phyloP scores from a whole-genome alignment of 345 rosid species.

The Populus nigra region DNA sequence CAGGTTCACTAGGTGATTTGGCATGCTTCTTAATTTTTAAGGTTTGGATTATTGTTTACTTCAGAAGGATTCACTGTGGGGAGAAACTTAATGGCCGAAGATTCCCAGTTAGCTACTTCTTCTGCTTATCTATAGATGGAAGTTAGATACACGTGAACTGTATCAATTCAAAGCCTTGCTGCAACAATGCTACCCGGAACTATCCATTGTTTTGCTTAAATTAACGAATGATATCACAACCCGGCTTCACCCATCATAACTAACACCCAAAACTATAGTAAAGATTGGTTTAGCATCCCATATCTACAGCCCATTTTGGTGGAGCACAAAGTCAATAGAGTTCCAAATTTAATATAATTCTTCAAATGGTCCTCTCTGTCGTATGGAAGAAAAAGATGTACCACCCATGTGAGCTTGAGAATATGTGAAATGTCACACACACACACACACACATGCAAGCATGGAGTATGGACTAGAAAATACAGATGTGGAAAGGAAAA shows the following conservation, averaged over 20 bases:
- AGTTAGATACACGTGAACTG: not conserved
- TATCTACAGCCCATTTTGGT: not conserved
- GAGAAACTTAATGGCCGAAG: not conserved
- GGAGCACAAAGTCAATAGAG: not conserved
- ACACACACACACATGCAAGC: not conserved
- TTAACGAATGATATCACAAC: not conserved
- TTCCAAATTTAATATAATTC: not conserved
- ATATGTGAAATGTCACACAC: not conserved
- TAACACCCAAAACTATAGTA: not conserved
- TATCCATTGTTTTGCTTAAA: not conserved
- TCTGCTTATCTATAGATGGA: not conserved
- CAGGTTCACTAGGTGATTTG: not conserved
- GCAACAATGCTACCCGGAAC: not conserved
- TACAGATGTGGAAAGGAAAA: conserved; percentile 10
- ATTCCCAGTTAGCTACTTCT: not conserved
- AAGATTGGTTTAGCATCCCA: not conserved
- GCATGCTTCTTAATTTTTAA: not conserved
- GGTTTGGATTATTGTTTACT: not conserved
- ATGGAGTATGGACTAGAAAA: not conserved
- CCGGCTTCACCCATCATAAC: not conserved
- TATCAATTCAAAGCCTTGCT: not conserved
- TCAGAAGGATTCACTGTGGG: not conserved
- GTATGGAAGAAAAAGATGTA: not conserved
- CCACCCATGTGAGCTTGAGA: not conserved
- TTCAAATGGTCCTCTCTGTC: not conserved